These are phyloP conservation scores for Nicotiana tabacum DNA, from an alignment of 257 asterid genomes.

Conservation along the genomic window DNA sequence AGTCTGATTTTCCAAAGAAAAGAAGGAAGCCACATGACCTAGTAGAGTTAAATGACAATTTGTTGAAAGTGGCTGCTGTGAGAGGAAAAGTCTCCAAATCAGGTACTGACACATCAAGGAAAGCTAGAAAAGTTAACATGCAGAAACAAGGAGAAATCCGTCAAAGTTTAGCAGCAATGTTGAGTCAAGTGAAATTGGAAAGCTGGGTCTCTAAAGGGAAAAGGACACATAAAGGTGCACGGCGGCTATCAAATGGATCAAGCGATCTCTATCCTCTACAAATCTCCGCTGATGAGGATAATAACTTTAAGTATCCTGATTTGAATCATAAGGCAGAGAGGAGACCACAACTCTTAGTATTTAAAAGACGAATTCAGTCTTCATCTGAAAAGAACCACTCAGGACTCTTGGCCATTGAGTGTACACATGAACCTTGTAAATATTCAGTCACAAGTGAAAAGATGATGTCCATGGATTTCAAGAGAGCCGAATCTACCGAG, in stretches of 20 bases:
- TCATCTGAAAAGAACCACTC: constrained; percentile 21
- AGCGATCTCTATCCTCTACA: constrained; percentile 23
- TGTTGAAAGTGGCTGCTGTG: constrained; percentile 11
- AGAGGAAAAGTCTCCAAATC: constrained; percentile 20
- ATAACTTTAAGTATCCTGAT: constrained; percentile 23
- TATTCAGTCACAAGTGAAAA: constrained; percentile 16
- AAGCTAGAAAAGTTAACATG: constrained; percentile 17
- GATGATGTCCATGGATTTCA: constrained; percentile 11
- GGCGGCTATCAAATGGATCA: constrained; percentile 22
- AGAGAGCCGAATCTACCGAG: constrained; percentile 23
- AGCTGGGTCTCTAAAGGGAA: constrained; percentile 48
- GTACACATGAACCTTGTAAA: constrained; percentile 14
- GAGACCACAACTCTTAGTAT: constrained; percentile 29
- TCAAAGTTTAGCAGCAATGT: constrained; percentile 19
- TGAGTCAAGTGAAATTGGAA: constrained; percentile 23
- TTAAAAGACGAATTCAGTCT: constrained; percentile 25
- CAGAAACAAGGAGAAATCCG: constrained; percentile 15
- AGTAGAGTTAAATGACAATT: constrained; percentile 12
- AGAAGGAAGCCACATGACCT: constrained; percentile 21
- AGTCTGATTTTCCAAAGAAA: constrained; percentile 22
- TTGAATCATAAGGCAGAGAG: constrained; percentile 19
- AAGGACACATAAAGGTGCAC: constrained; percentile 33
- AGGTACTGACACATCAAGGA: constrained; percentile 19
- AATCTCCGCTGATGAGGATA: constrained; percentile 19
- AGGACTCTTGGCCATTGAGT: constrained; percentile 17